Base-by-base conservation (phyloP, 1,284 basidiomycete genomes). In the Heterobasidion parviporum region DNA sequence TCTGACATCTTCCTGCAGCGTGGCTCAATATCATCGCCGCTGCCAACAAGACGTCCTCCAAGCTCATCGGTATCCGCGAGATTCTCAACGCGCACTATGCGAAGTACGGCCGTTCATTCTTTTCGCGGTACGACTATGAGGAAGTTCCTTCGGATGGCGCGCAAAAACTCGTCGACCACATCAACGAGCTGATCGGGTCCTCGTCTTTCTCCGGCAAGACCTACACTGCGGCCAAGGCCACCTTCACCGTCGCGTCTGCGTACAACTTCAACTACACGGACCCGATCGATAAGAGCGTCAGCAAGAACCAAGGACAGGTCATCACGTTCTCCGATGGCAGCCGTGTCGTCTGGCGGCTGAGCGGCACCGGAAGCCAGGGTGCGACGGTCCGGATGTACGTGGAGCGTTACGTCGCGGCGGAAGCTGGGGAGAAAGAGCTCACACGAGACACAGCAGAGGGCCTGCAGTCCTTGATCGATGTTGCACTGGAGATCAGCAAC, bases 61-160 rank as follows among this genome's bases (percentile, higher is more conserved):
- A 87, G 69, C 76, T 81, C 52, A 75, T 89, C 54, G 92, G 91
- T 16, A 96, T 98, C 74, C 94, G 93, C 61, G 93, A 96, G 66
- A 74, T 97, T 61, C 82, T 97, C 45, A 78, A 86, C 62, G 82
- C 81, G 61, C 93, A 96, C 78, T 99, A 98, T 76, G 78, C 81
- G 60, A 87, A 82, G 65, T 99, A 99, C 73, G 96, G 96, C 47
- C 93, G 96, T 61, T 94, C 89, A 59, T 99, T 98, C 84, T 99
- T 98, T 82, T 94, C 91, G 60, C 87, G 94, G 62, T 99, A 99
- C 75, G 96, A 99, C 75, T 99, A 99, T 75, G 96, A 99, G 71
- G 97, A 99, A 71, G 94, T 98, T 52, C 82, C 92, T 14, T 93
- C 93, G 0, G 90, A 89, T 38, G 92, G 90, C 36, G 96, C 97